A percentile compares a stretch with the other conserved stretches of the same genome.
phyloP scores from a whole-genome alignment of 2,329 filamentous ascomycete genomes.

The Acephala macrosclerotiorum region DNA sequence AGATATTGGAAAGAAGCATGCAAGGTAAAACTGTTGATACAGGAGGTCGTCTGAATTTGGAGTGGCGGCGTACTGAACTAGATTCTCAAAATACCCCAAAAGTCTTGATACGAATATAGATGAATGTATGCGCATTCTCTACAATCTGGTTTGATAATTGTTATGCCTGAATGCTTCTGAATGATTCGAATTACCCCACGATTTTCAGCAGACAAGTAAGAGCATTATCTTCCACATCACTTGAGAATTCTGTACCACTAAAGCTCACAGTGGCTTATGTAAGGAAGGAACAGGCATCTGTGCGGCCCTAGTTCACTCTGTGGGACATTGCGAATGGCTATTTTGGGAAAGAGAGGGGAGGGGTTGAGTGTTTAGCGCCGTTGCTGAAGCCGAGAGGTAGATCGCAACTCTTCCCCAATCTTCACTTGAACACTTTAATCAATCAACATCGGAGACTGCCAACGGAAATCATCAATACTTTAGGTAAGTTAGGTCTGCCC shows the following conservation, averaged over 20 bases:
- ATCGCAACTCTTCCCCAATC: neutral
- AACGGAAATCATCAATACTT: too few relatives aligned
- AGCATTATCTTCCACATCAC: too few relatives aligned
- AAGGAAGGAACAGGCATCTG: too few relatives aligned
- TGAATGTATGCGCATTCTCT: neutral
- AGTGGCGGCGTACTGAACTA: neutral
- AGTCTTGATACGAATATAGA: neutral
- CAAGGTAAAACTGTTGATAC: neutral
- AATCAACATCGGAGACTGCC: too few relatives aligned
- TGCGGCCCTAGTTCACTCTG: too few relatives aligned
- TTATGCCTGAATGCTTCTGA: neutral
- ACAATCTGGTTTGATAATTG: neutral
- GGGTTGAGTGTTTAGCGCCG: neutral
- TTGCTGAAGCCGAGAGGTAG: neutral
- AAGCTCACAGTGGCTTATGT: too few relatives aligned
- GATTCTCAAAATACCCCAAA: constrained; percentile 1
- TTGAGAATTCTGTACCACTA: too few relatives aligned
- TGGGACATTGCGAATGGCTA: neutral
- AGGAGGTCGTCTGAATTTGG: neutral
- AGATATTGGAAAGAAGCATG: neutral
- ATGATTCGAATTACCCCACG: too few relatives aligned
- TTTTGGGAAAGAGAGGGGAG: neutral
- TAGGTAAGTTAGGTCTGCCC: too few relatives aligned
- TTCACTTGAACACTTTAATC: neutral
- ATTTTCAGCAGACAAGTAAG: too few relatives aligned